phyloP scores from a whole-genome alignment of 192 early-diverging fungal species.

The Chytriomyces sp. region DNA sequence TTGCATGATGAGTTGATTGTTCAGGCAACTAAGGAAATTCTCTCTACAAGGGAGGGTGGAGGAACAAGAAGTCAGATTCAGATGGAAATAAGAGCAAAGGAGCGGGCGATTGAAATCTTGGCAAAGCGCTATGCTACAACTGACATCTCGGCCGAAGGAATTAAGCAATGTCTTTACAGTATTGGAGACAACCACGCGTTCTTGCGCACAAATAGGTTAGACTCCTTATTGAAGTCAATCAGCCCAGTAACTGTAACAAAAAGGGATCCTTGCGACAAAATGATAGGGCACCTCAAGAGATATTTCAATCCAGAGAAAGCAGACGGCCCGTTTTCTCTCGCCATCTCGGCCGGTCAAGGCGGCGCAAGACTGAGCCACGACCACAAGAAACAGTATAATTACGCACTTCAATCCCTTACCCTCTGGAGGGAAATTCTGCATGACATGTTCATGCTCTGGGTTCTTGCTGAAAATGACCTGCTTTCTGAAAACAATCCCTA shows the following conservation, averaged over 20 bases:
- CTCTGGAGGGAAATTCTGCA: constrained; percentile 96
- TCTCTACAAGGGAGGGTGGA: constrained; percentile 35
- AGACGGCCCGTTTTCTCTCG: constrained; percentile 72
- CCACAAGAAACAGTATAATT: constrained; percentile 91
- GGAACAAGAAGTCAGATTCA: constrained; percentile 53
- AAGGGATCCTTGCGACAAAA: constrained; percentile 93
- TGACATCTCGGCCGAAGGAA: constrained; percentile 38
- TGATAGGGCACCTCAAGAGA: constrained; percentile 73
- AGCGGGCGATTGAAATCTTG: constrained; percentile 85
- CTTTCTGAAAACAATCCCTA: constrained; percentile 75
- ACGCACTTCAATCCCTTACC: constrained; percentile 89
- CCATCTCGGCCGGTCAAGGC: constrained; percentile 76
- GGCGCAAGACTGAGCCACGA: constrained; percentile 91
- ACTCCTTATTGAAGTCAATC: constrained; percentile 49
- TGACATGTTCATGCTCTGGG: constrained; percentile 86
- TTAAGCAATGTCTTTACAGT: constrained; percentile 87
- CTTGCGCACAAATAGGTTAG: constrained; percentile 59
- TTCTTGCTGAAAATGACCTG: constrained; percentile 85
- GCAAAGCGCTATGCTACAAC: constrained; percentile 75
- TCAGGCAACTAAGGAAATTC: constrained; percentile 66
- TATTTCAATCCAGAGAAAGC: constrained; percentile 68
- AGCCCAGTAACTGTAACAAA: constrained; percentile 31
- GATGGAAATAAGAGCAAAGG: constrained; percentile 86
- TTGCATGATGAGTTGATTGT: constrained; percentile 81
- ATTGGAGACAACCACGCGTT: constrained; percentile 99